Percentiles rank a stretch among this genome's conserved stretches.
These are phyloP conservation scores for Amphicarpaea edgeworthii DNA, from an alignment of 306 rosid species.

Conservation along the genomic window DNA sequence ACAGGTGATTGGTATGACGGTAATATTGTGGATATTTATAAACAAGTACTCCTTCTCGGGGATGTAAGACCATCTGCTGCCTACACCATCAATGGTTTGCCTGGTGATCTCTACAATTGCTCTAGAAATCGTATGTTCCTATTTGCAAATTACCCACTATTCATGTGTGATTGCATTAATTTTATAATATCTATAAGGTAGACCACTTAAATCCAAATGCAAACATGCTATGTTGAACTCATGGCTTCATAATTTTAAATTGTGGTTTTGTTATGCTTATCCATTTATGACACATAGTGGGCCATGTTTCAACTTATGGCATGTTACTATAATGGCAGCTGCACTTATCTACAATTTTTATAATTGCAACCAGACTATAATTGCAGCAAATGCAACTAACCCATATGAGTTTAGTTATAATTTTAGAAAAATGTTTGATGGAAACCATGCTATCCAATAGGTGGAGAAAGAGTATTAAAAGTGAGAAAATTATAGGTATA, in stretches of 20 bases:
- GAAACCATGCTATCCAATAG: no score
- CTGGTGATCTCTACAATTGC: constrained; percentile 66
- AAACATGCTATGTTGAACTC: background rate
- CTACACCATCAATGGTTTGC: constrained; percentile 65
- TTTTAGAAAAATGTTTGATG: no score
- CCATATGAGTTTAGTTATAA: no score
- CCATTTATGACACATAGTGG: background rate
- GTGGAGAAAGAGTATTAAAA: no score
- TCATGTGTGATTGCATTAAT: background rate
- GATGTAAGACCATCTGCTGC: constrained; percentile 46
- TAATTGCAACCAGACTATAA: no score
- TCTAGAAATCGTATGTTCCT: constrained; percentile 38
- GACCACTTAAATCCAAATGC: background rate
- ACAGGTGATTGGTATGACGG: constrained; percentile 72
- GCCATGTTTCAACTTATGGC: background rate
- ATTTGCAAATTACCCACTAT: background rate
- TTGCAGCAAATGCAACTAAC: no score
- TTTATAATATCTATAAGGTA: background rate
- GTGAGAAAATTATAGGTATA: no score
- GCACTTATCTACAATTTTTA: no score
- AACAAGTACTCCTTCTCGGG: constrained; percentile 38
- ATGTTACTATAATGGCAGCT: background rate
- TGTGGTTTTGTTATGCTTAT: background rate
- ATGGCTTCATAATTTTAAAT: background rate
- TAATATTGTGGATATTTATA: constrained; percentile 57